Conservation (phyloP, 176 grass and related monocot genomes). For the Musa beccarii region DNA sequence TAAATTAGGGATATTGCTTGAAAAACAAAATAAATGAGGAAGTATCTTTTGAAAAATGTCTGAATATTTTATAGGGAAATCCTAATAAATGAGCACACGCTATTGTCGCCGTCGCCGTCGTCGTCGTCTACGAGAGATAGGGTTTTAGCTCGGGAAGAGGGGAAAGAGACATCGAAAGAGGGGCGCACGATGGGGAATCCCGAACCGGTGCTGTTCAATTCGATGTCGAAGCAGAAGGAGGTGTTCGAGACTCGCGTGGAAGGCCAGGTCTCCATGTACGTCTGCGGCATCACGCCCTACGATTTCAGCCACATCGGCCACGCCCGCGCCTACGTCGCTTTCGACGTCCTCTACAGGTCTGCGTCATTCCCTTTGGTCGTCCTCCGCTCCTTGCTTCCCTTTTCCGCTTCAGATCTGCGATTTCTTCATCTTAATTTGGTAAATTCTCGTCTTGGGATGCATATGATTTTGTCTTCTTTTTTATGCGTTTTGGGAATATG, state of each 20-base stretch:
- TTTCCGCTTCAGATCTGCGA: not conserved
- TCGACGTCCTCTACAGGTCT: slow-evolving; percentile 69
- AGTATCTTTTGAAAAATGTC: too few species aligned
- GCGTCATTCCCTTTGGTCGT: not conserved
- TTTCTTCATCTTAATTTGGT: not conserved
- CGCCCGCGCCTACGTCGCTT: slow-evolving; percentile 67
- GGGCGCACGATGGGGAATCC: not conserved
- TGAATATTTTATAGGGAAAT: too few species aligned
- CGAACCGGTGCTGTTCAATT: slow-evolving; percentile 52
- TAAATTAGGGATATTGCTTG: too few species aligned
- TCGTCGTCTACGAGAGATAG: not conserved
- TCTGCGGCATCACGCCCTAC: slow-evolving; percentile 79
- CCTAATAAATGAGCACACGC: too few species aligned
- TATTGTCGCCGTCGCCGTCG: too few species aligned
- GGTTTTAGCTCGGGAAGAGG: not conserved
- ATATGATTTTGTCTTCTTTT: too few species aligned
- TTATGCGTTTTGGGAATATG: too few species aligned
- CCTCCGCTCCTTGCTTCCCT: slow-evolving; percentile 1
- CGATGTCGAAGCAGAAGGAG: slow-evolving; percentile 72
- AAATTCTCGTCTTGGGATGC: not conserved
- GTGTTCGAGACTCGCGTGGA: slow-evolving; percentile 57
- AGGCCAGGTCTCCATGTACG: slow-evolving; percentile 73
- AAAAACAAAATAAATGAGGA: too few species aligned
- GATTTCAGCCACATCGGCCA: slow-evolving; percentile 81
- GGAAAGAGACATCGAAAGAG: not conserved